These are phyloP conservation scores for Blastobotrys parvus DNA, from an alignment of 805 yeast genomes.

Conservation along the genomic window DNA sequence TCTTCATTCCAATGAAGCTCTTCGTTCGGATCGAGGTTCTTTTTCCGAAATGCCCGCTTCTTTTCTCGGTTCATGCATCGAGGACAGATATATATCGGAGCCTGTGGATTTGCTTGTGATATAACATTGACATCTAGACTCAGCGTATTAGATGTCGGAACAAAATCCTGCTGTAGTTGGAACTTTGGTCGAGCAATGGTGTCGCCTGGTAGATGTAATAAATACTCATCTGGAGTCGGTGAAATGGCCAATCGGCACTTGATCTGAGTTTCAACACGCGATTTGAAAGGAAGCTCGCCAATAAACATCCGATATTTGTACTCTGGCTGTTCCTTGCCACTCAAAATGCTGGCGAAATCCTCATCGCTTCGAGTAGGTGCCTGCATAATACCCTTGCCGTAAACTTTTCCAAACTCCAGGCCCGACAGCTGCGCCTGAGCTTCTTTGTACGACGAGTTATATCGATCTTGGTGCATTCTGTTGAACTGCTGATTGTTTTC, in stretches of 20 bases:
- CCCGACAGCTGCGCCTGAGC: slow-evolving; percentile 44
- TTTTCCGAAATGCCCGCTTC: slow-evolving; percentile 88
- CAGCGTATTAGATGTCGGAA: slow-evolving; percentile 23
- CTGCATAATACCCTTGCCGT: neutral
- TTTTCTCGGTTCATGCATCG: slow-evolving; percentile 89
- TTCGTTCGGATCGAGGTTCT: slow-evolving; percentile 59
- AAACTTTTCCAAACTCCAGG: slow-evolving; percentile 42
- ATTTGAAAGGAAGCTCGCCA: slow-evolving; percentile 59
- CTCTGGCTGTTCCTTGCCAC: neutral
- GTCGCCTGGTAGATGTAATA: slow-evolving; percentile 78
- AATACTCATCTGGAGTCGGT: slow-evolving; percentile 67
- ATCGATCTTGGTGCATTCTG: no score
- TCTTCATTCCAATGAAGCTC: slow-evolving; percentile 75
- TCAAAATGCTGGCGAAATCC: neutral
- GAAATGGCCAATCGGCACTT: slow-evolving; percentile 59
- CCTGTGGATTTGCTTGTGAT: slow-evolving; percentile 35
- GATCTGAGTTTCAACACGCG: slow-evolving; percentile 95
- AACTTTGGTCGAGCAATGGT: slow-evolving; percentile 80
- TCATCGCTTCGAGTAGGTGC: neutral
- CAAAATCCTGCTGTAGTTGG: slow-evolving; percentile 39
- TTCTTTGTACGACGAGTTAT: no score
- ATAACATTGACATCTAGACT: slow-evolving; percentile 71
- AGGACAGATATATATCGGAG: slow-evolving; percentile 66
- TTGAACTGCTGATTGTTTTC: no score
- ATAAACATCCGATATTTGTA: slow-evolving; percentile 15